phyloP scores from a whole-genome alignment of 345 rosid genomes.

The Boechera retrofracta region DNA sequence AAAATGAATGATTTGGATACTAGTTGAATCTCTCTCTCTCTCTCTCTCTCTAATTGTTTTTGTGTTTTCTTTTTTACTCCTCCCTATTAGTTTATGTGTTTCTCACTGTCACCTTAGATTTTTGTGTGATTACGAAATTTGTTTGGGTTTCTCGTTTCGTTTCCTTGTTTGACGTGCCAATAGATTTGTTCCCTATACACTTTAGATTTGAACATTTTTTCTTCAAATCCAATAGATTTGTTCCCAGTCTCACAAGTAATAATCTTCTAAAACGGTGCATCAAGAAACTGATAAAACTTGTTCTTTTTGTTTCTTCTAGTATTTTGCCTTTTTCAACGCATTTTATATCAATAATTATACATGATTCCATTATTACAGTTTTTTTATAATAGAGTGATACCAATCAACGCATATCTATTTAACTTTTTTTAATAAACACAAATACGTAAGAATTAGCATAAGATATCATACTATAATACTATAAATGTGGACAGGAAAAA shows the following conservation, averaged over 20 bases:
- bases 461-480: slow-evolving; percentile 11
- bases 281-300: background rate
- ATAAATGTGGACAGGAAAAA: background rate
- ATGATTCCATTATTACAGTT: background rate
- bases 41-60: background rate
- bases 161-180: slow-evolving; percentile 30
- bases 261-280: background rate
- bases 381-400: too few species aligned
- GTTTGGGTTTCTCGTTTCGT: slow-evolving; percentile 26
- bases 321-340: background rate
- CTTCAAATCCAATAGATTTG: slow-evolving; percentile 1
- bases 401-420: background rate
- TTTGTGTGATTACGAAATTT: background rate
- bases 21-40: background rate
- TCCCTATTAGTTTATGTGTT: background rate
- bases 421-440: background rate
- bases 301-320: background rate
- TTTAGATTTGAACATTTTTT: background rate
- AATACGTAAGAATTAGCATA: slow-evolving; percentile 26
- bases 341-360: background rate
- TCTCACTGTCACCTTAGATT: background rate
- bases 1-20: background rate
- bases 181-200: slow-evolving; percentile 12
- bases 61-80: background rate
- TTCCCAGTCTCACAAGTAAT: background rate